phyloP scores from a whole-genome alignment of 139 green algal species.

The Pedinophyceae sp. region DNA sequence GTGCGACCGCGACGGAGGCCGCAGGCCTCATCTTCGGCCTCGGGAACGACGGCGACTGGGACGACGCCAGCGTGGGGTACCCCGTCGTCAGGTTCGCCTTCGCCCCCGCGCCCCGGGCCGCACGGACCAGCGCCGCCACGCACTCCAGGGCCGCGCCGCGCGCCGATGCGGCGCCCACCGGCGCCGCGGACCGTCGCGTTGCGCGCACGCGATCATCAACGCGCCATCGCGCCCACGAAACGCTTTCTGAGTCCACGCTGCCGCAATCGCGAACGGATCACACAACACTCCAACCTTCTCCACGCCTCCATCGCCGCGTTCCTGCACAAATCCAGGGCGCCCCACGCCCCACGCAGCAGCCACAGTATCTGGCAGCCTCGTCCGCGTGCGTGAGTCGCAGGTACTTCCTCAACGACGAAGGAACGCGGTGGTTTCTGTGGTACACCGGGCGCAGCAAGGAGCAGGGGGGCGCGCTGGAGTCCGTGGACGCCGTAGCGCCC shows the following conservation, averaged over 20 bases:
- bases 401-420: constrained; percentile 60
- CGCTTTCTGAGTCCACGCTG: too few species aligned
- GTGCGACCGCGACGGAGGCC: too few species aligned
- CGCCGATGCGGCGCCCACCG: too few species aligned
- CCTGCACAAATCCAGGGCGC: background rate
- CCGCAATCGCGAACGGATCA: too few species aligned
- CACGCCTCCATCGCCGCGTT: background rate
- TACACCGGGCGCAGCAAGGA: constrained; percentile 36
- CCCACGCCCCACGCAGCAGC: background rate
- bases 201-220: background rate
- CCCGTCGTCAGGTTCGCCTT: constrained; percentile 35
- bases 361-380: background rate
- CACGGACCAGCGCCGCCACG: background rate
- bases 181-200: too few species aligned
- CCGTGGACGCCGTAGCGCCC: constrained; percentile 30
- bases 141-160: too few species aligned
- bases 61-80: constrained; percentile 40
- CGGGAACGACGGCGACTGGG: constrained; percentile 44
- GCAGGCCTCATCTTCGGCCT: constrained; percentile 35
- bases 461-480: background rate
- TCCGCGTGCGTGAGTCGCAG: constrained; percentile 35
- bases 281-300: too few species aligned
- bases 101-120: background rate
- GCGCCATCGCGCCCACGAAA: background rate
- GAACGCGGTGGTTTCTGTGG: constrained; percentile 80